Base-by-base conservation (phyloP, 192 early-diverging fungal genomes). In the Diversispora epigaea region DNA sequence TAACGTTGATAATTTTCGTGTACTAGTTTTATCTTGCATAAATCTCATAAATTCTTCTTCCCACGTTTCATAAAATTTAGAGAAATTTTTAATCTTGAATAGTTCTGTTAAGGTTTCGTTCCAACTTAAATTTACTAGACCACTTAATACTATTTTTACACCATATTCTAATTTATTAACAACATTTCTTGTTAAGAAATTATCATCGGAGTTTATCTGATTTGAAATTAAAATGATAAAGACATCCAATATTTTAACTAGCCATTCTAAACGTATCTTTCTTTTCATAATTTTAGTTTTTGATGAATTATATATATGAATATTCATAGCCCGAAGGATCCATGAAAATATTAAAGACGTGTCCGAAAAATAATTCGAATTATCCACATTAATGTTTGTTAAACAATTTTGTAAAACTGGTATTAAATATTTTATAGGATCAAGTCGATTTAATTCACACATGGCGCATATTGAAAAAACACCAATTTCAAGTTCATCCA, bases 191-290 rank as follows among this genome's bases (percentile, higher is more conserved):
- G 21, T 62, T 4, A 32, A 32, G 0, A 32, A 32, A 32, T 32
- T 49, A 6, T 22, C 63, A 55, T 11, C 55, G 21, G 14, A 65
- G 15, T 5, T 52, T 57, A 43, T 73, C 76, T 22, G 64, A 77
- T 25, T 32, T 32, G 25, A 32, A 32, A 32, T 32, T 32, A 81
- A 25, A 7, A 88, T 75, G n/a, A 88, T 83, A 22, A 88, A 55
- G 4, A 84, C 68, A 76, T 88, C 84, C 46, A 88, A 68, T 4
- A 86, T 77, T 25, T 83, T 76, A 32, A 85, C 73, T 0, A 88
- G 47, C 84, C 85, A 85, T 47, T 78, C 70, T 41, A 83, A 19
- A 2, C 78, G 56, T 64, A 66, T 47, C 4, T 44, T 52, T 61
- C 77, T 75, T 21, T 56, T 60, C 15, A 45, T 80, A n/a, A 54